Conservation (phyloP, 495 filamentous ascomycete species). For the Poronia punctata region DNA sequence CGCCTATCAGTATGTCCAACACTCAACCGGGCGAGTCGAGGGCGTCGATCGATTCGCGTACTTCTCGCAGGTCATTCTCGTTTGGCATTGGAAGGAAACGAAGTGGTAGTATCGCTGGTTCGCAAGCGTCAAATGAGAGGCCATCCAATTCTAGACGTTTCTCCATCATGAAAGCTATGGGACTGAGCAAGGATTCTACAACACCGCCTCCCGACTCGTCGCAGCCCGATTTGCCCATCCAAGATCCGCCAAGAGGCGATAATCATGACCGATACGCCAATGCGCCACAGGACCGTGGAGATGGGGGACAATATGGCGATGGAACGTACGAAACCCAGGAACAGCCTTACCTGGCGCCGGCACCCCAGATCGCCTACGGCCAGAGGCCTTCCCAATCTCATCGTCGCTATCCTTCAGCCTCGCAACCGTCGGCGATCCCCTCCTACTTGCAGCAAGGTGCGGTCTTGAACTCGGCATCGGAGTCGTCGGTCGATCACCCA, state of each 20-base stretch:
- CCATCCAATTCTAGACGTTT: constrained; percentile 50
- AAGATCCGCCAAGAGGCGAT: constrained; percentile 36
- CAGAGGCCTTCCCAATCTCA: constrained; percentile 24
- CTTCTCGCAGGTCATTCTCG: constrained; percentile 64
- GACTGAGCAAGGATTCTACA: constrained; percentile 40
- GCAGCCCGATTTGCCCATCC: constrained; percentile 40
- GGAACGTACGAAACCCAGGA: constrained; percentile 35
- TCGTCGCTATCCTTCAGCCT: constrained; percentile 16
- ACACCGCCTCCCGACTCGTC: constrained; percentile 29
- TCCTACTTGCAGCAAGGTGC: constrained; percentile 38
- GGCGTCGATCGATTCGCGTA: constrained; percentile 66
- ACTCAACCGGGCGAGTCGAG: constrained; percentile 53
- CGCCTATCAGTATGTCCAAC: constrained; percentile 72
- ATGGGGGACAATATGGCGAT: constrained; percentile 27
- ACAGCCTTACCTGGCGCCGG: constrained; percentile 17
- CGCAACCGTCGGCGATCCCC: constrained; percentile 27
- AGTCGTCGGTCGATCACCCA: constrained; percentile 38
- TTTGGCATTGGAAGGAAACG: constrained; percentile 67
- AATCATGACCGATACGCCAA: constrained; percentile 34
- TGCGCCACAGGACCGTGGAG: constrained; percentile 24
- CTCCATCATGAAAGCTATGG: constrained; percentile 64
- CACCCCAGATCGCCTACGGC: constrained; percentile 13
- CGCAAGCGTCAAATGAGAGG: constrained; percentile 48
- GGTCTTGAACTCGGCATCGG: constrained; percentile 38
- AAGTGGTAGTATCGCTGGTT: constrained; percentile 49